Base-by-base conservation (phyloP, 2,329 filamentous ascomycete genomes). In the Phialocephala subalpina region DNA sequence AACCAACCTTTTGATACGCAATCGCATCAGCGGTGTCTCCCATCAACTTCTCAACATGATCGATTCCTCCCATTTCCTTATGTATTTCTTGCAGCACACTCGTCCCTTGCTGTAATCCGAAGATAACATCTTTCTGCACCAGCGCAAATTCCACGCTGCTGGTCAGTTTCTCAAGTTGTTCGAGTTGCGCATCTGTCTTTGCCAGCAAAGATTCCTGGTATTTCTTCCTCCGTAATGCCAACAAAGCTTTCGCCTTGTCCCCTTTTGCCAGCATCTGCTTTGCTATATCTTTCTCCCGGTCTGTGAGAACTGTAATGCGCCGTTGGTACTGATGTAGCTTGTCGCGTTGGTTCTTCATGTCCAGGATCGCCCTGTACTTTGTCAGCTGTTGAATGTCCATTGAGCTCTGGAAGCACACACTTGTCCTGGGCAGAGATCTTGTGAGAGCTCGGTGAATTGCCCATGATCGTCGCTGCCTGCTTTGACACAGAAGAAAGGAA, bases 311-410 rank as follows among this genome's bases (percentile, higher is more conserved):
- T 40, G 90, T 91, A 77, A 99, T 96, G 75, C 92, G 92, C 75
- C 92, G 91, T 80, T 97, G 95, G 82, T 98, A 98, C 79, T 97
- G 94, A 76, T 97, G 94, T 3, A 99, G 90, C 80, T 94, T 97
- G 84, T 99, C 96, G 79, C 96, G 94, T 82, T 98, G 95, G 80
- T 89, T 93, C 83, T 98, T 98, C 82, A 98, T 92, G 81, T 98
- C 94, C 76, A 98, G 91, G 80, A 98, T 97, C 67, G 95, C 95
- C 82, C 94, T 97, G 56, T 64, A 22, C 61, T 56, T 56, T 56
- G 49, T 66, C 58, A 62, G 36, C 49, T 18, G 36, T 55, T 38
- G 49, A 12, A 7, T 25, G 14, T 36, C 22, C 60, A 53, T 47
- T 58, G 61, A 38, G 47, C 63, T 58, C 49, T 60, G 35, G 62